A percentile compares a stretch with the other conserved stretches of the same genome.
These are phyloP conservation scores for Salix viminalis DNA, from an alignment of 345 rosid genomes.

Conservation along the genomic window DNA sequence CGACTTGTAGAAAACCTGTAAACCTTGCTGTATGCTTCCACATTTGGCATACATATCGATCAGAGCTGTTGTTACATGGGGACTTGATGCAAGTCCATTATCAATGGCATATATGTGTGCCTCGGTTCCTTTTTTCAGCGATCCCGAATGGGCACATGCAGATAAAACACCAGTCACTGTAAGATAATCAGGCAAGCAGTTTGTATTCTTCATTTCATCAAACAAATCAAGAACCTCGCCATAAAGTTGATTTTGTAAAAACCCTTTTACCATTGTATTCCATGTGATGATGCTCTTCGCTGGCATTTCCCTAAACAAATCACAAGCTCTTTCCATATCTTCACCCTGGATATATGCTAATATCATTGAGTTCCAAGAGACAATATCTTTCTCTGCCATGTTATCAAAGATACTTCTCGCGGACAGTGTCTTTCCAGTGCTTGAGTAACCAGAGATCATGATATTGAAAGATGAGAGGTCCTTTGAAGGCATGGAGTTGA, in stretches of 20 bases:
- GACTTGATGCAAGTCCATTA: conserved; percentile 10
- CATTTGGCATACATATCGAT: conserved; percentile 32
- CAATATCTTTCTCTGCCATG: conserved; percentile 15
- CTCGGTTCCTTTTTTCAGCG: conserved; percentile 13
- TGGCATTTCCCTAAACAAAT: conserved; percentile 17
- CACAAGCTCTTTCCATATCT: conserved; percentile 13
- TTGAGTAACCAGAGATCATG: conserved; percentile 23
- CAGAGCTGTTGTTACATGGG: conserved; percentile 20
- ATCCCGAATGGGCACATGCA: conserved; percentile 22
- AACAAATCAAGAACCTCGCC: conserved; percentile 13
- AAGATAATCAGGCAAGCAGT: conserved; percentile 15
- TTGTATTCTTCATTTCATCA: conserved; percentile 18
- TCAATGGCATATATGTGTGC: conserved; percentile 10
- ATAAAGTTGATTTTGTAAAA: conserved; percentile 13
- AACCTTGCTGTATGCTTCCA: conserved; percentile 17
- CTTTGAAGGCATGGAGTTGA: conserved; percentile 25
- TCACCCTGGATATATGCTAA: conserved; percentile 10
- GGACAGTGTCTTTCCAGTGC: background rate
- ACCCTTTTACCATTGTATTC: conserved; percentile 31
- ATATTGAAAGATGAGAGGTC: conserved; percentile 21
- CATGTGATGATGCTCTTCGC: conserved; percentile 15
- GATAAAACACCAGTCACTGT: conserved; percentile 21
- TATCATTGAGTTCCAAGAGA: conserved; percentile 27
- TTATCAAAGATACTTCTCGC: conserved; percentile 13
- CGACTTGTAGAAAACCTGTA: conserved; percentile 14